Base-by-base conservation (phyloP, 2,329 filamentous ascomycete genomes). In the Purpureocillium takamizusanense region DNA sequence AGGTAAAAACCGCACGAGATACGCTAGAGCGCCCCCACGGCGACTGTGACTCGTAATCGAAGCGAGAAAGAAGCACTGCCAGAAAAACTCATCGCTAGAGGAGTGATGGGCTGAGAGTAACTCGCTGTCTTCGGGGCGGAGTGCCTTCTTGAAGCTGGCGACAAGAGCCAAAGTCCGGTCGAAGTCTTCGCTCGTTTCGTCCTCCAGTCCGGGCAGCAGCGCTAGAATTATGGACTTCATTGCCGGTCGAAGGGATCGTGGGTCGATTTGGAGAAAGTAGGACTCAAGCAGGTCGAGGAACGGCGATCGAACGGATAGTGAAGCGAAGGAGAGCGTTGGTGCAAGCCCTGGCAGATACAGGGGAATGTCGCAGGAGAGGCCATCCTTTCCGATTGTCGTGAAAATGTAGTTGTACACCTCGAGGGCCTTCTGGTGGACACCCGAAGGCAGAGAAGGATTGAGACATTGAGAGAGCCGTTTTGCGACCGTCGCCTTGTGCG, bases 111-210 rank as follows among this genome's bases (percentile, higher is more conserved):
- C 60, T 25, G 62, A 76, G 46, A 69, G 69, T 38, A 61, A 65
- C 46, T 73, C 64, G 43, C 72, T 70, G 18, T 63, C 62, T 8
- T 61, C 50, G 21, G 78, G 65, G 41, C 80, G 70, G 50, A 88
- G 75, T 35, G 76, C 73, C 42, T 72, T 62, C 52, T 89, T 87
- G 56, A 97, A 79, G 40, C 75, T 79, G 50, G 92, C 83, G 34
- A 97, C 58, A 9, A 95, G 76, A 41, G 74, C 76, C 40, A 95
- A 59, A 2, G 89, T 94, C 38, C 85, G 76, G 45, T 97, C 90
- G 58, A 97, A 98, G 56, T 98, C 94, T 56, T 98, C 92, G 47
- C 89, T 94, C 8, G 87, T 94, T 58, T 97, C 92, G 48, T 98
- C 92, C 59, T 98, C 92, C 3, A 98, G 64, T 0, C 89, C 92